These are phyloP conservation scores for Nymphaea colorata DNA, from an alignment of 164 flowering plant species.

Conservation along the genomic window DNA sequence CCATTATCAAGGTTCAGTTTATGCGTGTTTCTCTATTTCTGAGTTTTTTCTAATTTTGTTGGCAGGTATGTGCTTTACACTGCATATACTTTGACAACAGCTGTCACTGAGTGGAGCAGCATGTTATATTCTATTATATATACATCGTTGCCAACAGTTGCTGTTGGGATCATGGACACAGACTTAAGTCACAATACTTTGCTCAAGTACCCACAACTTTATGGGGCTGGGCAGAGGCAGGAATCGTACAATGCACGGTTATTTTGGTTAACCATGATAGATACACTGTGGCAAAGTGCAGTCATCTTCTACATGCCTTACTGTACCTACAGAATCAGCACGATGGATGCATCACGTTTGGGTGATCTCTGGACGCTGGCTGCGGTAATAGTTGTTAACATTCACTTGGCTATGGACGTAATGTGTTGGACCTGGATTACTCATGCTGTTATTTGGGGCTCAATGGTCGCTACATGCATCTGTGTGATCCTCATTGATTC, in stretches of 20 bases:
- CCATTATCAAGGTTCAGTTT: neutral
- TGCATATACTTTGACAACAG: conserved; percentile 63
- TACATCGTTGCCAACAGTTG: conserved; percentile 72
- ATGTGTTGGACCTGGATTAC: conserved; percentile 77
- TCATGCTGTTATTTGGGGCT: conserved; percentile 91
- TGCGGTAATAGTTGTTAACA: conserved; percentile 69
- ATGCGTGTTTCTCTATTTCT: neutral
- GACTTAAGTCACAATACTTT: conserved; percentile 71
- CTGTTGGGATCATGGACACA: conserved; percentile 84
- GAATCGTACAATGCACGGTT: conserved; percentile 59
- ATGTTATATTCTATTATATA: conserved; percentile 78
- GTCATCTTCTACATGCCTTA: conserved; percentile 65
- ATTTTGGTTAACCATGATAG: conserved; percentile 80
- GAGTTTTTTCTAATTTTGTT: neutral
- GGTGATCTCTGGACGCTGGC: conserved; percentile 95
- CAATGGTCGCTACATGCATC: conserved; percentile 62
- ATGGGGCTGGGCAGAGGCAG: conserved; percentile 74
- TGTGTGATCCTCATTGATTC: conserved; percentile 72
- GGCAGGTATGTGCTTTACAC: conserved; percentile 89
- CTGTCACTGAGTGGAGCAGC: conserved; percentile 91
- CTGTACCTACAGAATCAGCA: conserved; percentile 52
- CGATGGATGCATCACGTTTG: conserved; percentile 50
- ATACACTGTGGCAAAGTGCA: conserved; percentile 89
- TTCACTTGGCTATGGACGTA: conserved; percentile 93
- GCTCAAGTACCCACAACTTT: conserved; percentile 62